These are phyloP conservation scores for Pichia californica DNA, from an alignment of 805 yeast species.

Conservation along the genomic window DNA sequence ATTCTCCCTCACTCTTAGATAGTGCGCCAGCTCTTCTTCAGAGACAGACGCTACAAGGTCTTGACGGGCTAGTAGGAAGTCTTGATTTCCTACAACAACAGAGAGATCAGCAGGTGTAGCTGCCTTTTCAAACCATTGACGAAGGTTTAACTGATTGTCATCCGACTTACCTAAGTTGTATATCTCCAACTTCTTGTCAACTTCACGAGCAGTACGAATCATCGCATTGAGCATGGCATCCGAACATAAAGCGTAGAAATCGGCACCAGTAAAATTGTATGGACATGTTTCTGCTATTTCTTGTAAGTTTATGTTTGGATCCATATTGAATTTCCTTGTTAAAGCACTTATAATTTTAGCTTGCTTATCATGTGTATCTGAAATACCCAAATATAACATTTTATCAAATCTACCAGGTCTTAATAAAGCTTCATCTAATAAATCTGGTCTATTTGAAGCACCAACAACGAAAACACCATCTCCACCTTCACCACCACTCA, in stretches of 20 bases:
- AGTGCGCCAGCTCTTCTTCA: constrained; percentile 78
- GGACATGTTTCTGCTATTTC: constrained; percentile 67
- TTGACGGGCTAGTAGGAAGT: constrained; percentile 68
- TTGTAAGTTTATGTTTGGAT: constrained; percentile 50
- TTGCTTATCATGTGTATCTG: constrained; percentile 88
- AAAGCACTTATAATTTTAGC: constrained; percentile 78
- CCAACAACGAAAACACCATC: constrained; percentile 97
- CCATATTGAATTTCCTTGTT: constrained; percentile 71
- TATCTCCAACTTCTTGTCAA: constrained; percentile 55
- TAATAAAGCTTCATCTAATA: constrained; percentile 86
- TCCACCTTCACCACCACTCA: constrained; percentile 72
- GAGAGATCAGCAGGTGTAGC: constrained; percentile 61
- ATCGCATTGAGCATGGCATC: constrained; percentile 96
- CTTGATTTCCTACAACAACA: constrained; percentile 63
- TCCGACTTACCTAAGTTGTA: constrained; percentile 36
- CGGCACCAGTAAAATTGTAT: constrained; percentile 95
- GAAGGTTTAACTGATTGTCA: constrained; percentile 48
- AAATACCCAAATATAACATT: constrained; percentile 86
- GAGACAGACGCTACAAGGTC: constrained; percentile 83
- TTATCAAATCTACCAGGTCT: constrained; percentile 96
- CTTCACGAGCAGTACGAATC: constrained; percentile 78
- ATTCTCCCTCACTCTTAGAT: constrained; percentile 66
- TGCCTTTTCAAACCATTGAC: constrained; percentile 87
- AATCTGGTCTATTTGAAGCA: constrained; percentile 96
- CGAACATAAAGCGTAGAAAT: constrained; percentile 91